Percentiles rank a stretch among this genome's conserved stretches.
Evolutionary conservation across 2,329 filamentous ascomycete species (phyloP).

Genomic region (Sphaerulina vaccinii): DNA sequence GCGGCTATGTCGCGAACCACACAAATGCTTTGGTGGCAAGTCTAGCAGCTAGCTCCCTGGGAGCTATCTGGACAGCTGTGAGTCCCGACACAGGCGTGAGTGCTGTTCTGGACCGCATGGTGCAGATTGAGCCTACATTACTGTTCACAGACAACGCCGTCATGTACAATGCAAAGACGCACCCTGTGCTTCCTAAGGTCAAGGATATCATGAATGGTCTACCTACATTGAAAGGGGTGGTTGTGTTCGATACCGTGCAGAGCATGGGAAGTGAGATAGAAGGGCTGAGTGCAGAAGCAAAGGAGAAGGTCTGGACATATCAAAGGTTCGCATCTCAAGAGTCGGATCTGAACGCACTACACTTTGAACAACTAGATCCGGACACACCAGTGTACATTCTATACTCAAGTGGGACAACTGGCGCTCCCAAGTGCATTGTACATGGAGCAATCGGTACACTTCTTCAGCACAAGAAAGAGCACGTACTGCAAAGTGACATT

Average conservation of each 20-base stretch:
- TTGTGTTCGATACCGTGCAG: slow-evolving; percentile 69
- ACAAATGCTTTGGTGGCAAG: slow-evolving; percentile 83
- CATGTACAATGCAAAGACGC: slow-evolving; percentile 86
- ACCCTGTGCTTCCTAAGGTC: slow-evolving; percentile 77
- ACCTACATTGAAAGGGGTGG: slow-evolving; percentile 64
- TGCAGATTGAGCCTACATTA: slow-evolving; percentile 78
- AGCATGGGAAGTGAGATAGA: slow-evolving; percentile 42
- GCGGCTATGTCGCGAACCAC: slow-evolving; percentile 84
- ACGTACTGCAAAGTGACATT: slow-evolving; percentile 82
- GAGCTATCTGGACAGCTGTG: slow-evolving; percentile 89
- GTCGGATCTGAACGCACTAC: slow-evolving; percentile 22
- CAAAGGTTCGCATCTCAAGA: slow-evolving; percentile 43
- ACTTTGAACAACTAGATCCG: slow-evolving; percentile 75
- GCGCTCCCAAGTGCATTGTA: slow-evolving; percentile 85
- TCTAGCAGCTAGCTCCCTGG: slow-evolving; percentile 77
- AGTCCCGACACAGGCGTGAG: slow-evolving; percentile 90
- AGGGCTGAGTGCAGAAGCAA: slow-evolving; percentile 15
- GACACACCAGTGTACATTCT: slow-evolving; percentile 92
- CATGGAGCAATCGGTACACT: slow-evolving; percentile 88
- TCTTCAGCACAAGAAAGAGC: slow-evolving; percentile 96
- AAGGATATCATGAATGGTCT: slow-evolving; percentile 70
- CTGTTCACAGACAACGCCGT: slow-evolving; percentile 86
- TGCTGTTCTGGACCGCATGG: slow-evolving; percentile 81
- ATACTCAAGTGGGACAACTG: slow-evolving; percentile 89
- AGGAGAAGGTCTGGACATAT: slow-evolving; percentile 26